phyloP scores from a whole-genome alignment of 2,329 filamentous ascomycete genomes.

The Paraphaeosphaeria sporulosa region DNA sequence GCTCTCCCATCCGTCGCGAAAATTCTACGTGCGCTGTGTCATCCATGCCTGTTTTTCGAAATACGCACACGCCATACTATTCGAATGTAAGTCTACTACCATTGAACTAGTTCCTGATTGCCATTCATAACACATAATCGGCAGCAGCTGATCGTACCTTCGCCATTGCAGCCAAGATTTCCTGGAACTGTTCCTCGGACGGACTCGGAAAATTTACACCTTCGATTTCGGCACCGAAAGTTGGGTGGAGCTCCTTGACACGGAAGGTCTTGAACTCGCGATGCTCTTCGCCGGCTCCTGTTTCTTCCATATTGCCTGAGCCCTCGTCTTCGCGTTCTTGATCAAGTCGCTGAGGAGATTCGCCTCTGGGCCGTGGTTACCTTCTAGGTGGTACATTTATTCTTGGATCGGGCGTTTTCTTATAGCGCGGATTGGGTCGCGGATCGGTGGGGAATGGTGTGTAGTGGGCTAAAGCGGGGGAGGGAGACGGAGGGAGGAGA shows the following conservation, averaged over 20 bases:
- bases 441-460: conserved; percentile 9
- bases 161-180: conserved; percentile 40
- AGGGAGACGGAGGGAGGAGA: not conserved
- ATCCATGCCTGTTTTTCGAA: conserved; percentile 59
- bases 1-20: conserved; percentile 60
- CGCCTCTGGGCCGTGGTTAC: conserved; percentile 27
- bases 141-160: conserved; percentile 8
- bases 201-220: conserved; percentile 42
- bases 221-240: conserved; percentile 46
- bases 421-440: conserved; percentile 9
- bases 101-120: not conserved
- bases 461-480: conserved; percentile 6
- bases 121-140: not conserved
- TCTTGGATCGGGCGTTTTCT: not conserved
- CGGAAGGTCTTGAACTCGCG: conserved; percentile 34
- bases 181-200: conserved; percentile 39
- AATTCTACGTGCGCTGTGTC: conserved; percentile 62
- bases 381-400: conserved; percentile 38
- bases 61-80: conserved; percentile 61
- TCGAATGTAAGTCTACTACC: not conserved
- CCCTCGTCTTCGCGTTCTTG: conserved; percentile 28
- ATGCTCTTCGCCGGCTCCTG: conserved; percentile 1
- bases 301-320: conserved; percentile 21
- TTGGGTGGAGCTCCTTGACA: conserved; percentile 46
- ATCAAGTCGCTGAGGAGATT: conserved; percentile 30